Base-by-base conservation (phyloP, 192 early-diverging fungal genomes). In the Entomortierella beljakovae region DNA sequence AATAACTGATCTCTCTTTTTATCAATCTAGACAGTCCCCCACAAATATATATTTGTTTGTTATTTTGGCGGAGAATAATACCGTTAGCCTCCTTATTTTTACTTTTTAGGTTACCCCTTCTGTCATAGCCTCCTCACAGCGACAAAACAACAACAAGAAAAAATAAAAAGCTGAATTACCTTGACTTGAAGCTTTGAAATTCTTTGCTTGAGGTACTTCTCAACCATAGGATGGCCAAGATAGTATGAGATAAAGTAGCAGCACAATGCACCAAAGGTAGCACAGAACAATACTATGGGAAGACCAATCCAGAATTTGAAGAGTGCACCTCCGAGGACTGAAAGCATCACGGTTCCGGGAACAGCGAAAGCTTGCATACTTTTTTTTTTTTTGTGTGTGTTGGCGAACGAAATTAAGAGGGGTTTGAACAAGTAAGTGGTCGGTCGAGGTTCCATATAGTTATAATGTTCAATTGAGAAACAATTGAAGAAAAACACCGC, bases 361-460 rank as follows among this genome's bases (percentile, higher is more conserved):
- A 89, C 81, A 20, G 88, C 84, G 25, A 89, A 89, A 4, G 83
- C 81, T 42, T 89, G 88, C n/a, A 89, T 63, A 20, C 88, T 89
- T 26, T 22, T n/a, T n/a, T n/a, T n/a, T n/a, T n/a, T n/a, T n/a
- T n/a, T n/a, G n/a, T n/a, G n/a, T n/a, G n/a, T n/a, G n/a, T n/a
- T n/a, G n/a, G n/a, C n/a, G n/a, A n/a, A n/a, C n/a, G n/a, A n/a
- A n/a, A n/a, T n/a, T n/a, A n/a, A n/a, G n/a, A n/a, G n/a, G n/a
- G n/a, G n/a, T n/a, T 43, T 43, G 42, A 43, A 54, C 31, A 50
- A 50, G n/a, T 22, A 10, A 50, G 23, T 18, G 4, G 49, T n/a
- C 23, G 8, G 15, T 22, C 10, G 50, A 18, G 6, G 6, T 38
- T 8, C 37, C 6, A 38, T 38, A 2, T 1, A 54, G 52, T 46